Base-by-base conservation (phyloP, 2,329 filamentous ascomycete genomes). In the Cadophora sp. region DNA sequence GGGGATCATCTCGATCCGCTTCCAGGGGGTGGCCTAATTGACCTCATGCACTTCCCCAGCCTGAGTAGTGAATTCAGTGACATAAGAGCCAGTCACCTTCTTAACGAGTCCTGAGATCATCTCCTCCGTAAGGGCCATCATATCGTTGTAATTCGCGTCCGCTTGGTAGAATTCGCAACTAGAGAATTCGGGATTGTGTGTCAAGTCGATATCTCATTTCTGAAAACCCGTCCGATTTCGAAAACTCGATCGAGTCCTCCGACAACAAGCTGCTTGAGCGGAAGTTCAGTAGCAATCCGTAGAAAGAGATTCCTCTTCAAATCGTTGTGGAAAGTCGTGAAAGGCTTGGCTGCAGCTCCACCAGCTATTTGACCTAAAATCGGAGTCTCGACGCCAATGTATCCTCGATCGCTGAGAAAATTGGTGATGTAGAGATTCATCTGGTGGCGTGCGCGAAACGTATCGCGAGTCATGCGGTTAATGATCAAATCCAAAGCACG, bases 171-270 rank as follows among this genome's bases (percentile, higher is more conserved):
- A 98, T 80, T 99, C 96, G 79, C 93, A 93, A 27, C 93, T 97
- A 50, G 96, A 98, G 83, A 99, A 99, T 79, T 99, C 96, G 48
- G 92, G 96, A 83, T 98, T 99, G 85, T 99, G 96, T 7, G 96
- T 99, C 59, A 96, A 83, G 78, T 97, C 93, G 71, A 93, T 91
- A 67, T 91, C 90, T 97, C 94, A 77, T 99, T 99, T 75, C 96
- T 85, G 87, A 99, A 99, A 78, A 97, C 93, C 72, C 94, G 91
- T 71, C 96, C 96, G 70, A 99, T 88, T 79, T 99, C 96, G 81
- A 97, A 99, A 13, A 99, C 96, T 74, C 92, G 89, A 83, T 97
- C 92, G 50, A 98, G 86, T 67, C 95, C 96, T 76, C 96, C 96
- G 33, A 99, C 95, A 59, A 98, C 91, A 66, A 90, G 70, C 89